These are phyloP conservation scores for Chaetoscypha palmicola DNA, from an alignment of 2,329 filamentous ascomycete species.

Conservation along the genomic window DNA sequence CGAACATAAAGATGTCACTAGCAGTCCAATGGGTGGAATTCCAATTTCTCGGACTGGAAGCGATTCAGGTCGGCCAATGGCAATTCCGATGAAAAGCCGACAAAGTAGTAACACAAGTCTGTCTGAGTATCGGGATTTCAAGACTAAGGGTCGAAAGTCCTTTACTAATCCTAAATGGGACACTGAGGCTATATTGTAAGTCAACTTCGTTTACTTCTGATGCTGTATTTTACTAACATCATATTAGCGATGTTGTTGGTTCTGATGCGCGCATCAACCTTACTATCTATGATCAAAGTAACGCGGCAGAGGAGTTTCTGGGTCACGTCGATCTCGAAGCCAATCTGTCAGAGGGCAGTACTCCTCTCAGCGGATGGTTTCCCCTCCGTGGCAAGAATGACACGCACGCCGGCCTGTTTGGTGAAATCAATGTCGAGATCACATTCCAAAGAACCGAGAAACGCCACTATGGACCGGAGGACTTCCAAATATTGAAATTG, in stretches of 20 bases:
- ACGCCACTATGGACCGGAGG: conserved; percentile 86
- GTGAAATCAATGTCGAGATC: conserved; percentile 84
- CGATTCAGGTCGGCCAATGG: conserved; percentile 78
- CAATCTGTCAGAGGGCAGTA: conserved; percentile 55
- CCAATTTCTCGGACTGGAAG: conserved; percentile 66
- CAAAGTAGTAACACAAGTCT: conserved; percentile 94
- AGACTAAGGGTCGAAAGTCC: conserved; percentile 49
- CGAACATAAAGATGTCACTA: conserved; percentile 52
- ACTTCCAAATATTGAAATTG: conserved; percentile 92
- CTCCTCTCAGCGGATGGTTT: conserved; percentile 79
- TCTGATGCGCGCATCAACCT: conserved; percentile 86
- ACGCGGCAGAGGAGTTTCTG: conserved; percentile 80
- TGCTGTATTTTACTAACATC: background rate
- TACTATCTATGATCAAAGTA: conserved; percentile 80
- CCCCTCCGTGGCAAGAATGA: conserved; percentile 68
- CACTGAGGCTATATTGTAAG: conserved; percentile 91
- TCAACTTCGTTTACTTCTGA: conserved; percentile 17
- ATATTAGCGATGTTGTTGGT: conserved; percentile 77
- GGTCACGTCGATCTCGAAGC: conserved; percentile 82
- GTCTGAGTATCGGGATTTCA: conserved; percentile 53
- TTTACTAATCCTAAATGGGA: conserved; percentile 91
- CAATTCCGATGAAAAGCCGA: conserved; percentile 89
- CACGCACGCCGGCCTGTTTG: conserved; percentile 66
- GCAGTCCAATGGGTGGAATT: conserved; percentile 48
- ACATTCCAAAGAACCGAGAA: conserved; percentile 81